Evolutionary conservation across 1,284 basidiomycete species (phyloP), one percentile per base, ranked within the genome.

Genomic region (Ceratobasidium sp.): DNA sequence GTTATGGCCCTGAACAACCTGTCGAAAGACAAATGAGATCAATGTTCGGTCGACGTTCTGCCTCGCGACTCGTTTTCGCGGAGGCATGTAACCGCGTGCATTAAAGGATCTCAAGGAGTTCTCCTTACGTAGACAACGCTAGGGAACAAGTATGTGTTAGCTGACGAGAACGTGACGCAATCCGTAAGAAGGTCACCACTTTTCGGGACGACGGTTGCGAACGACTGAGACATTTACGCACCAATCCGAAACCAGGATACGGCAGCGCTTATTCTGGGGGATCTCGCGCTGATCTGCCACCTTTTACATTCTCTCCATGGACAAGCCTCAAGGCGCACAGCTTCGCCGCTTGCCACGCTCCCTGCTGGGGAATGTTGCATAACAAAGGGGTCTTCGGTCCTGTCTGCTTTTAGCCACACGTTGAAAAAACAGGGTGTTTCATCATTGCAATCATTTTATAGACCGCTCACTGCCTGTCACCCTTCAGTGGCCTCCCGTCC

Each of bases 281-380:
- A 36, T 36, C 33, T 36, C 33, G 33, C 33, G 11, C 33, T 36
- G 33, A 36, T 36, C 33, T 36, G 33, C 27, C 59, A 33, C 27
- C 44, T 16, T 14, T 39, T 50, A 60, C 19, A 21, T n/a, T 62
- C 27, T 46, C 30, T 2, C 7, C 6, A 52, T 52, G 30, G 36
- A 19, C 23, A 30, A 39, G 27, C 59, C 59, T 62, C 47, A 52
- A 50, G 59, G 59, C 59, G 59, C 59, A 62, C 59, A 50, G 59
- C 59, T 52, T 62, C 59, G 59, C 46, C 59, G 47, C 59, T 62
- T 33, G 46, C 11, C 47, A 36, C 27, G 33, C 47, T 25, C 25
- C 46, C 44, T 58, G 41, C 29, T 60, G 44, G 59, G 56, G 19
- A 57, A 39, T 33, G 36, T 36, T 11, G 33, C 5, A 36, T 41